Evolutionary conservation across 305 asterid genomes (phyloP), one percentile per base, ranked within the genome.

Genomic region (Andrographis paniculata): DNA sequence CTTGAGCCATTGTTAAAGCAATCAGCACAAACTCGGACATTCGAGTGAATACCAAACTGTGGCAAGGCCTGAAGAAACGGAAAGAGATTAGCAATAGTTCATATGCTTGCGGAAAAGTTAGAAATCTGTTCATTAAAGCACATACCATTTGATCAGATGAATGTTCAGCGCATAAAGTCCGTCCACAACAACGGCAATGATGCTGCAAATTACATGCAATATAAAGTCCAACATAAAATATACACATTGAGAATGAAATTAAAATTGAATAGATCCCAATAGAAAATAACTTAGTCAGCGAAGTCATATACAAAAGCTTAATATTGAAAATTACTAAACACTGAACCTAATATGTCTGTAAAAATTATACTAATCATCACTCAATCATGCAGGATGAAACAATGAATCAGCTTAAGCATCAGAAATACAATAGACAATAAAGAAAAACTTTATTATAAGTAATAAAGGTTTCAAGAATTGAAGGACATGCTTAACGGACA

Each of bases 161-260:
- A 70, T 89, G 98, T 33, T 89, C 93, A 21, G 95, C 73, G 35
- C 98, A 82, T 39, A 89, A 68, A 16, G 98, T 85, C 52, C 92
- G 79, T 61, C 98, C 98, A 61, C 98, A 89, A 56, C 98, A 68
- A 59, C 95, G 72, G 66, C 95, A 89, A 49, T 85, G 98, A 72
- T 89, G 98, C 95, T 89, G 81, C 65, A 66, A 58, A 55, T 15
- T 20, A 20, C 38, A 52, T 39, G 48, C 30, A 35, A 41, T 24
- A 28, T 28, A 41, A 37, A 35, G 38, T 14, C 43, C 18, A 40
- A 20, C 55, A 41, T 39, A 20, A 22, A 50, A 41, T 55, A 59
- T 28, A 45, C 18, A 45, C 20, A 35, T 12, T 30, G 16, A 17
- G 53, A 41, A 36, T 52, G 33, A 14, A 33, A 49, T 17, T 41